These are phyloP conservation scores for Nothomitra cinnamomea DNA, from an alignment of 2,329 filamentous ascomycete genomes.

Conservation along the genomic window DNA sequence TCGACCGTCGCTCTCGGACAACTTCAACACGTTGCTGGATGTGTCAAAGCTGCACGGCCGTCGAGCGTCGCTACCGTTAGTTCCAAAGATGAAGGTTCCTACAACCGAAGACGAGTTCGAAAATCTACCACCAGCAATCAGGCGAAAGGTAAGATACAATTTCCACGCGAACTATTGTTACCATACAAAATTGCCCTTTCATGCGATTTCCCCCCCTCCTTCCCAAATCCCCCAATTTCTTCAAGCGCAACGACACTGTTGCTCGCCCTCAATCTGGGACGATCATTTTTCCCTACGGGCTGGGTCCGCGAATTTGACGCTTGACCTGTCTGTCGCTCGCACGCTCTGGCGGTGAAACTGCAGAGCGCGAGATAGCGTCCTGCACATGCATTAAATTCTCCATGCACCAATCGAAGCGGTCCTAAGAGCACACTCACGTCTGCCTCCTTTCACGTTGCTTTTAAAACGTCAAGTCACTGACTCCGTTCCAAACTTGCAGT, in stretches of 20 bases:
- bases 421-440: background rate
- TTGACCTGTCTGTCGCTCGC: background rate
- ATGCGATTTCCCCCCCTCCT: background rate
- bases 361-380: background rate
- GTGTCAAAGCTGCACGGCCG: background rate
- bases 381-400: background rate
- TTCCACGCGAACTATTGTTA: conserved; percentile 10
- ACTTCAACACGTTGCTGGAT: background rate
- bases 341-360: background rate
- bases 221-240: background rate
- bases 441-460: background rate
- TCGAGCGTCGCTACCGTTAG: background rate
- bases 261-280: too few relatives aligned
- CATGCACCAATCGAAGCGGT: background rate
- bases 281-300: too few relatives aligned
- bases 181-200: conserved; percentile 2
- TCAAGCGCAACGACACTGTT: background rate
- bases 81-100: background rate
- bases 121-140: conserved; percentile 35
- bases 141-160: conserved; percentile 43
- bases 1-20: background rate
- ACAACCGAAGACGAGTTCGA: conserved; percentile 26
- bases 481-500: conserved; percentile 27
- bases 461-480: conserved; percentile 4
- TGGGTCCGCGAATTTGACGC: too few relatives aligned